Conservation (phyloP, 768 basidiomycete species). For the Boletus vinaceobasis region DNA sequence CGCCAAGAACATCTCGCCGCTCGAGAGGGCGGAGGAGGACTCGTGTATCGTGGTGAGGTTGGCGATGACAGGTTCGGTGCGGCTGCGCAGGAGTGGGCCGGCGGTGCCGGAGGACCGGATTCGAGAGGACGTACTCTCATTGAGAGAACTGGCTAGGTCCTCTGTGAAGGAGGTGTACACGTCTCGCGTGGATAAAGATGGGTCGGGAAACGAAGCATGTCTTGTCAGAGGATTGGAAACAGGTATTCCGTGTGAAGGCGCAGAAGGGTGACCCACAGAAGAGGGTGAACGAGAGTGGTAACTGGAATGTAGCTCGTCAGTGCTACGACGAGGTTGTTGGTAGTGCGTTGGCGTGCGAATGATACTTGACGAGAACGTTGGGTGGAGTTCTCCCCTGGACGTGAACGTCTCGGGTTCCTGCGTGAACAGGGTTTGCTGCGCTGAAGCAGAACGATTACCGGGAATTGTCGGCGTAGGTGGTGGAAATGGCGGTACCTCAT, state of each 20-base stretch:
- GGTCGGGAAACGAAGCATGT: conserved; percentile 26
- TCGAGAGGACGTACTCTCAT: conserved; percentile 16
- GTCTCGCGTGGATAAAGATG: conserved; percentile 18
- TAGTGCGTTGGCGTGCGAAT: conserved; percentile 70
- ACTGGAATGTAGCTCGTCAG: conserved; percentile 19
- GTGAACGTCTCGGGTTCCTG: conserved; percentile 47
- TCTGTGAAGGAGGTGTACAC: conserved; percentile 26
- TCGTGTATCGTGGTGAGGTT: conserved; percentile 30
- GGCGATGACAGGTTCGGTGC: conserved; percentile 27
- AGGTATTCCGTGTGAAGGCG: conserved; percentile 18
- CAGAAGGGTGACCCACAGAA: conserved; percentile 11
- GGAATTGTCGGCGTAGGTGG: conserved; percentile 24
- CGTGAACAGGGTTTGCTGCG: conserved; percentile 13
- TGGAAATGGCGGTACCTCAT: conserved; percentile 26
- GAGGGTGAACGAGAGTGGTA: conserved; percentile 26
- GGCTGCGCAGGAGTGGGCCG: conserved; percentile 22
- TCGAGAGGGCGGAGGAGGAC: conserved; percentile 17
- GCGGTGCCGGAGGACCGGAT: conserved; percentile 8
- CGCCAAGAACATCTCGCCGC: conserved; percentile 25
- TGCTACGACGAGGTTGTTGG: conserved; percentile 23
- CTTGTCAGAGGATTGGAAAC: conserved; percentile 21
- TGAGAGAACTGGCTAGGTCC: conserved; percentile 22
- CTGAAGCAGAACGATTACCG: conserved; percentile 11
- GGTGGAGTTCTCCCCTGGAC: conserved; percentile 48
- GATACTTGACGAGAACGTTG: conserved; percentile 68